phyloP scores from a whole-genome alignment of 2,329 filamentous ascomycete species.

The Coniochaeta sp. region DNA sequence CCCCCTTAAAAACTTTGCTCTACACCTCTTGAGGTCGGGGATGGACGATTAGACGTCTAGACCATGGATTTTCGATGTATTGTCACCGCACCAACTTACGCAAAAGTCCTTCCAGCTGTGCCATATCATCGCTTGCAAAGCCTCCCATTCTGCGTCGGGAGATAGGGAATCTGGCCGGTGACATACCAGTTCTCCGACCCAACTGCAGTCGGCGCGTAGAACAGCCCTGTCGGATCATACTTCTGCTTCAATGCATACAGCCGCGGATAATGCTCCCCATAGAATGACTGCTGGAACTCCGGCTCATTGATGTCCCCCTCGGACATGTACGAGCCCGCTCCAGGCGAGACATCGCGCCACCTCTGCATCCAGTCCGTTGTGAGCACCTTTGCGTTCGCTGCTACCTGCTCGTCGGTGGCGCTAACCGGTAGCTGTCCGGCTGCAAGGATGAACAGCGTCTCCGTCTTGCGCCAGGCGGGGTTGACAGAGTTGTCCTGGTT shows the following conservation, averaged over 20 bases:
- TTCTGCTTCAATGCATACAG: conserved; percentile 27
- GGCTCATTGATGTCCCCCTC: conserved; percentile 2
- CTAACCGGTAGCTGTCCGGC: not conserved
- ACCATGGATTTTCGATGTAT: too few species aligned
- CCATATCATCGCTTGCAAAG: too few species aligned
- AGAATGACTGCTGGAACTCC: conserved; percentile 17
- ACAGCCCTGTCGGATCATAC: conserved; percentile 26
- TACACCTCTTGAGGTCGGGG: too few species aligned
- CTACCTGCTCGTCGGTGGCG: conserved; percentile 6
- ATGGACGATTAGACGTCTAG: too few species aligned
- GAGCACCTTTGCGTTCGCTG: conserved; percentile 11
- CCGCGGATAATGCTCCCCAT: conserved; percentile 25
- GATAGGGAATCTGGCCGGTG: not conserved
- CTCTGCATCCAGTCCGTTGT: conserved; percentile 18
- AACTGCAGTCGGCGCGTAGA: conserved; percentile 28
- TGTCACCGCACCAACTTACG: too few species aligned
- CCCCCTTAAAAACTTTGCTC: too few species aligned
- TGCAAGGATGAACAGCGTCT: conserved; percentile 24
- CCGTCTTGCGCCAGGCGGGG: conserved; percentile 37
- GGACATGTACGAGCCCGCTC: not conserved
- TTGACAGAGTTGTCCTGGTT: conserved; percentile 35
- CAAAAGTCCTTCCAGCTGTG: too few species aligned
- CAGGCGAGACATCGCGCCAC: conserved; percentile 5
- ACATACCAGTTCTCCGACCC: conserved; percentile 29
- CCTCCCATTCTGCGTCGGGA: not conserved